Conservation (phyloP, 352 stramenopile genomes). For the Phytopythium chamaehyphon region DNA sequence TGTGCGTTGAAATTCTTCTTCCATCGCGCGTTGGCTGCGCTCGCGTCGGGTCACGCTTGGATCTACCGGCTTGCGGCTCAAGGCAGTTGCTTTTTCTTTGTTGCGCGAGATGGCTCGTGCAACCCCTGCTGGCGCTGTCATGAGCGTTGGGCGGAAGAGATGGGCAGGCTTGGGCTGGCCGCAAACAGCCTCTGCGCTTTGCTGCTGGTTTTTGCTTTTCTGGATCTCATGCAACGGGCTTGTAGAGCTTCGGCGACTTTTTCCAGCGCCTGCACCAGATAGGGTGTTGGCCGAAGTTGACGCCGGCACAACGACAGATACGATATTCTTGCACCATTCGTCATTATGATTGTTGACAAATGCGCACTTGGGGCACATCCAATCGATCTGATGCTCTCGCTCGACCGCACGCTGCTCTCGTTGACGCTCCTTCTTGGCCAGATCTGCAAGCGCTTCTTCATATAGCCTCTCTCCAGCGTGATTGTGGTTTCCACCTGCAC, state of each 20-base stretch:
- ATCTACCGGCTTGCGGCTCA: constrained; percentile 15
- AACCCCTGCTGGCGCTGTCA: constrained; percentile 26
- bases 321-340: constrained; percentile 53
- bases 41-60: constrained; percentile 24
- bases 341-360: constrained; percentile 57
- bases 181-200: constrained; percentile 32
- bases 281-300: neutral
- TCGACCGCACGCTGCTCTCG: constrained; percentile 36
- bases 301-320: constrained; percentile 14
- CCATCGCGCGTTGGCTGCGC: constrained; percentile 46
- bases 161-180: constrained; percentile 49
- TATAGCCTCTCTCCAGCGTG: constrained; percentile 74
- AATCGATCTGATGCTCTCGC: constrained; percentile 50
- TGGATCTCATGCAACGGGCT: neutral
- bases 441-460: constrained; percentile 59
- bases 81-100: constrained; percentile 29
- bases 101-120: constrained; percentile 28
- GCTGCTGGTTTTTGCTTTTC: neutral
- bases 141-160: constrained; percentile 67
- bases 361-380: constrained; percentile 79
- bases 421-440: constrained; percentile 56
- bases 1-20: constrained; percentile 59
- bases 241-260: neutral
- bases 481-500: constrained; percentile 39
- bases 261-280: neutral